Base-by-base conservation (phyloP, 495 filamentous ascomycete species). In the Penicillium diatomitis region DNA sequence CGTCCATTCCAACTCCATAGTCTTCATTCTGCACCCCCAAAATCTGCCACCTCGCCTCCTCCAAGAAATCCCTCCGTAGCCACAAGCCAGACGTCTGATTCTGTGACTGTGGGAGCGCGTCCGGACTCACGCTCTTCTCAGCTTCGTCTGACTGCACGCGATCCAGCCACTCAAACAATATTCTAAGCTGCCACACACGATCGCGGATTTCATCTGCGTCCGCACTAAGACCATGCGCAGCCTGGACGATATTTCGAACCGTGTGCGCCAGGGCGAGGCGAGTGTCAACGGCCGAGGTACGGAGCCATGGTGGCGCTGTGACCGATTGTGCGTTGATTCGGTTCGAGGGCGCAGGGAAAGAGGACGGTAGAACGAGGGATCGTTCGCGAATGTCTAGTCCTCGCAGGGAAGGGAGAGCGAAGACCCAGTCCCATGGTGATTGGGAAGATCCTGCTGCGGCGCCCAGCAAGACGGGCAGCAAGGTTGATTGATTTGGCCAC, bases 161-260 rank as follows among this genome's bases (percentile, higher is more conserved):
- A 57, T 88, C 87, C 3, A 82, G 76, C 87, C 89, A 96, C 52
- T 84, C 84, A 65, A 96, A 92, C 40, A 98, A 61, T 7, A 91
- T 55, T 48, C 77, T 77, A 27, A 96, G 66, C 46, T 90, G 87
- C 66, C 87, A 77, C 45, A 96, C 58, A 2, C 80, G 70, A 62
- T 92, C 87, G 35, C 80, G 67, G 5, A 70, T 48, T 49, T 68
- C 62, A 41, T 70, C 68, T 0, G 64, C 54, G 41, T 74, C 55
- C 66, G 57, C 64, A 6, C 62, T 60, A 6, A 63, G 65, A 29
- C 66, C 64, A 6, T 48, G 54, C 4, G 63, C 61, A 2, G 66
- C 63, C 38, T 66, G 61, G n/a, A 70, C 78, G 38, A 79, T 74
- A 38, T 80, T 81, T 3, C 72, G 70, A 37, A 86, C 66, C 28